Percentiles rank a stretch among this genome's conserved stretches.
These are phyloP conservation scores for Capillidium rhysosporum DNA, from an alignment of 371 early-diverging fungal genomes.

Conservation along the genomic window DNA sequence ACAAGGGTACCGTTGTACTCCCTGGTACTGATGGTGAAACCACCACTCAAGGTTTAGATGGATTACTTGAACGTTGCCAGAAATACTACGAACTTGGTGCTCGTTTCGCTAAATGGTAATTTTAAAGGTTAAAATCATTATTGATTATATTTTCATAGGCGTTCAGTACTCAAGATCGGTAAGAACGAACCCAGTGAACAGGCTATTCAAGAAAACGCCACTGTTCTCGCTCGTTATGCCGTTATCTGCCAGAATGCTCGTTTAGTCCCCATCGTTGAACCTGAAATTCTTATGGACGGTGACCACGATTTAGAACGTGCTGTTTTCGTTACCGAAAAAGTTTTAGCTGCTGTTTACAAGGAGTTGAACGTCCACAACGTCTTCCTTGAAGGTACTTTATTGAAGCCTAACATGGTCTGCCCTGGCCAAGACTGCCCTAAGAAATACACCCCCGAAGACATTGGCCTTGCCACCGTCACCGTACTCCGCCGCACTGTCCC, in stretches of 20 bases:
- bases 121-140: neutral
- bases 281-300: slow-evolving; percentile 47
- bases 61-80: slow-evolving; percentile 24
- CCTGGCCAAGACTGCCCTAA: slow-evolving; percentile 23
- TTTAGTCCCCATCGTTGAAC: slow-evolving; percentile 48
- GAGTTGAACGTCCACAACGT: slow-evolving; percentile 25
- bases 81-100: slow-evolving; percentile 27
- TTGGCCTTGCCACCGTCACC: slow-evolving; percentile 27
- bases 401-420: slow-evolving; percentile 40
- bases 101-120: slow-evolving; percentile 42
- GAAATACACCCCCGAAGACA: slow-evolving; percentile 22
- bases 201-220: slow-evolving; percentile 34
- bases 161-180: slow-evolving; percentile 31
- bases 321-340: slow-evolving; percentile 19
- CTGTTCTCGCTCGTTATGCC: slow-evolving; percentile 40
- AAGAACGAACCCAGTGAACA: slow-evolving; percentile 19
- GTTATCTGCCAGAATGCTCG: slow-evolving; percentile 34
- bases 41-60: slow-evolving; percentile 40
- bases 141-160: neutral
- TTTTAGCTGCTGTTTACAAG: slow-evolving; percentile 29
- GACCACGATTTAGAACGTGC: slow-evolving; percentile 27
- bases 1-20: slow-evolving; percentile 27
- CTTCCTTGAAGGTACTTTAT: slow-evolving; percentile 35
- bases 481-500: slow-evolving; percentile 34
- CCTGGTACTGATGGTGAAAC: slow-evolving; percentile 31